Percentiles rank a stretch among this genome's conserved stretches.
Conservation (phyloP, 31 red algal species). For the Odonthalia washingtoniensis region DNA sequence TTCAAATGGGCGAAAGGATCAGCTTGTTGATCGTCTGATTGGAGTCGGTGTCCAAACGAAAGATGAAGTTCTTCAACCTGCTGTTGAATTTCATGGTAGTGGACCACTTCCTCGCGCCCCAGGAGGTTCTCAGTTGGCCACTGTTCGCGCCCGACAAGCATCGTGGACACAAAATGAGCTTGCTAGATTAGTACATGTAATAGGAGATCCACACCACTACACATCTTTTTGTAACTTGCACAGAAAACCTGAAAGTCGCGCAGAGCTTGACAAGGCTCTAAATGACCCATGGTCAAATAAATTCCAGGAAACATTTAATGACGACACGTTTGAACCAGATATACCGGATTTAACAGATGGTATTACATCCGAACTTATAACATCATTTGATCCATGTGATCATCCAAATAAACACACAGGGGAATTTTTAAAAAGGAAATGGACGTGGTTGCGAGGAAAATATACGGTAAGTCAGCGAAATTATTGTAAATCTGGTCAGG, state of each 20-base stretch:
- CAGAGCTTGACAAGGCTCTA: slow-evolving; percentile 17
- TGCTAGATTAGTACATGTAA: too few relatives aligned
- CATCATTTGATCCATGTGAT: slow-evolving; percentile 7
- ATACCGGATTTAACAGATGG: too few relatives aligned
- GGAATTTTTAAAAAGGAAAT: slow-evolving; percentile 29
- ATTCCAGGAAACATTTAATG: slow-evolving; percentile 36
- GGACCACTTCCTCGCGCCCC: too few relatives aligned
- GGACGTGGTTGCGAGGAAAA: slow-evolving; percentile 21
- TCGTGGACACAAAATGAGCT: too few relatives aligned
- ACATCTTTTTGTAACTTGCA: slow-evolving; percentile 21
- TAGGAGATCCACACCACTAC: slow-evolving; percentile 6
- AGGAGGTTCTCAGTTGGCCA: too few relatives aligned
- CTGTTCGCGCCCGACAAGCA: too few relatives aligned
- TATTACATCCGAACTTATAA: too few relatives aligned
- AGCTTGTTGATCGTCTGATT: too few relatives aligned
- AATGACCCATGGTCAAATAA: slow-evolving; percentile 38
- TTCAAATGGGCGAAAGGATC: too few relatives aligned
- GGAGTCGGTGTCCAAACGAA: too few relatives aligned
- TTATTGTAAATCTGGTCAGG: slow-evolving; percentile 33
- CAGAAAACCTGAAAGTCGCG: neutral
- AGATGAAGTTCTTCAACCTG: too few relatives aligned
- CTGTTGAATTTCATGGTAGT: too few relatives aligned
- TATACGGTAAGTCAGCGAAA: slow-evolving; percentile 35
- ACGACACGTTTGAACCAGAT: slow-evolving; percentile 8
- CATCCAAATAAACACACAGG: neutral